Base-by-base conservation (phyloP, 768 basidiomycete genomes). In the Boletellus emodensis region DNA sequence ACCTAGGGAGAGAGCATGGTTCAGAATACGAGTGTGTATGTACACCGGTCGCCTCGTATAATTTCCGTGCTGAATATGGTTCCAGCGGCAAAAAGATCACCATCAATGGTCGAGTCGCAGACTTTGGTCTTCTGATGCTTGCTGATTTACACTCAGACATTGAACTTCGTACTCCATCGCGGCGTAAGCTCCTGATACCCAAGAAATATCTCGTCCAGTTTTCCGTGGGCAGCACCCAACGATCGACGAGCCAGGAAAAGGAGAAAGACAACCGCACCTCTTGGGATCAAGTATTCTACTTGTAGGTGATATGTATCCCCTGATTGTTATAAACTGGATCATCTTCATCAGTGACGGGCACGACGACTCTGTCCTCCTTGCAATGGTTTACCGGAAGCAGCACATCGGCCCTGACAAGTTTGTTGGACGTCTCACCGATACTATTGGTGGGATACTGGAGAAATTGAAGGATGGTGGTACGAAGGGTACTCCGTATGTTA, bases 241-340 rank as follows among this genome's bases (percentile, higher is more conserved):
- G 59, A 15, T 49, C 59, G 15, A 60, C 58, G 51, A 53, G 47
- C 24, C 36, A 13, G 0, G 46, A 37, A 24, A 61, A 42, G 13
- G 58, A 61, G 44, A 58, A 35, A 38, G 33, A 45, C 22, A 46
- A 46, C 38, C 3, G 33, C 9, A 37, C 40, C 1, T 48, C 37
- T 30, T 60, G 58, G 58, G 38, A 54, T 26, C 55, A 60, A 9
- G 46, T 7, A 4, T 40, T 60, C 1, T 61, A 50, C 42, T 60
- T 60, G 58, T 60, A 15, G 12, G 58, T 61, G 10, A 40, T 17
- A 4, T 20, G 24, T 6, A 26, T 44, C 26, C 2, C 24, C 24
- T 43, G 42, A 26, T 8, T 14, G 26, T 4, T 20, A 12, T 6
- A 3, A 28, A 28, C 41, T 58, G 46, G 51, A 40, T 38, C 3